phyloP scores from a whole-genome alignment of 768 basidiomycete genomes.

The Krasilnikovozyma curviuscula region DNA sequence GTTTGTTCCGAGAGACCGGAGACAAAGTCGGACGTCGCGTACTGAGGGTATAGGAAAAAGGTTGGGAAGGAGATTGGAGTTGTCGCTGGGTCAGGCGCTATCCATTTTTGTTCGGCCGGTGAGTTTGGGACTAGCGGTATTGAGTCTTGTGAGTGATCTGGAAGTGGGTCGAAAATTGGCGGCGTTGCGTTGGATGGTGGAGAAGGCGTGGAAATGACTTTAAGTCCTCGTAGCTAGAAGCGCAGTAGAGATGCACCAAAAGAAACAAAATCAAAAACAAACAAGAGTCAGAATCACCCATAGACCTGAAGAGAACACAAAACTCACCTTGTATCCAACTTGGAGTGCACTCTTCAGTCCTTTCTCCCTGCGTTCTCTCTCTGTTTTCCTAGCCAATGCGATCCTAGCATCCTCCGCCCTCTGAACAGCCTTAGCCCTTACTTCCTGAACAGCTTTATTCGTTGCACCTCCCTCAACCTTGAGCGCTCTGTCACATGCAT shows the following conservation, averaged over 20 bases:
- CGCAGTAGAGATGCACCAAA: background rate
- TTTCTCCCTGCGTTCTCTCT: constrained; percentile 21
- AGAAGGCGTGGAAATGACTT: constrained; percentile 15
- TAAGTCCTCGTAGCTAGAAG: background rate
- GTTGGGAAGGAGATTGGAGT: constrained; percentile 59
- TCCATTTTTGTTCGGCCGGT: constrained; percentile 42
- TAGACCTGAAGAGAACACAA: background rate
- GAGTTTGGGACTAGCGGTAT: too few relatives aligned
- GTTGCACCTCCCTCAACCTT: constrained; percentile 33
- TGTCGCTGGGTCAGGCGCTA: constrained; percentile 30
- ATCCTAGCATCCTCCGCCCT: constrained; percentile 19
- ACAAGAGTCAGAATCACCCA: background rate
- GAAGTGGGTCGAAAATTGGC: background rate
- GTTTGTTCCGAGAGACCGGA: constrained; percentile 67
- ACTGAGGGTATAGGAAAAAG: constrained; percentile 82
- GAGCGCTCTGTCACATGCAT: constrained; percentile 56
- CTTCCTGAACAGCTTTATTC: constrained; percentile 11
- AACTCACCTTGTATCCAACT: constrained; percentile 45
- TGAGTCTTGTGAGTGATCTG: constrained; percentile 43
- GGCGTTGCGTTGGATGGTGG: constrained; percentile 4
- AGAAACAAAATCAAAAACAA: background rate
- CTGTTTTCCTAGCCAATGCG: constrained; percentile 10
- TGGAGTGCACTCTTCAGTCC: constrained; percentile 37
- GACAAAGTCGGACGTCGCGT: constrained; percentile 74
- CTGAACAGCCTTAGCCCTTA: constrained; percentile 32